Percentiles rank a stretch among this genome's conserved stretches.
Evolutionary conservation across 345 rosid species (phyloP).

Genomic region (Hevea brasiliensis): DNA sequence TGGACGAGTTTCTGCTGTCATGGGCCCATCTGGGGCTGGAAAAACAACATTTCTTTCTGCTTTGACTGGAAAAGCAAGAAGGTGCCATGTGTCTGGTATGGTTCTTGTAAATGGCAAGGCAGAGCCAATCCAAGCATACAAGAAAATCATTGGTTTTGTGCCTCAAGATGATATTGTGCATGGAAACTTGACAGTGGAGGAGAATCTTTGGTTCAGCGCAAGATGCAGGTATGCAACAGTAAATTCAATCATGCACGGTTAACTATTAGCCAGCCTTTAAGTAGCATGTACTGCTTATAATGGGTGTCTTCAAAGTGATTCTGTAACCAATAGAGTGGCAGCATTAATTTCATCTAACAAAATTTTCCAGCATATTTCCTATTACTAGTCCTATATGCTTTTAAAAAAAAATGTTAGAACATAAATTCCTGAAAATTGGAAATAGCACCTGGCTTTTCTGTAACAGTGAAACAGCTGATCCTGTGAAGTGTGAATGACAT

Average conservation of each 20-base stretch:
- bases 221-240: slow-evolving; percentile 75
- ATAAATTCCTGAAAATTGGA: neutral
- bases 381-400: neutral
- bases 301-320: neutral
- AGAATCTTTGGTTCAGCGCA: slow-evolving; percentile 98
- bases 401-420: neutral
- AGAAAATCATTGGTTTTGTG: slow-evolving; percentile 88
- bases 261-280: neutral
- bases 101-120: slow-evolving; percentile 82
- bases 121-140: slow-evolving; percentile 81
- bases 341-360: neutral
- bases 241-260: slow-evolving; percentile 4
- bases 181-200: slow-evolving; percentile 95
- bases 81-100: slow-evolving; percentile 67
- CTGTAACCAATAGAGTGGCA: neutral
- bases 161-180: slow-evolving; percentile 99
- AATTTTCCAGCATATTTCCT: neutral
- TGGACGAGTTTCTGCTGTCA: slow-evolving; percentile 92
- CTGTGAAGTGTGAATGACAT: neutral
- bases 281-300: no score
- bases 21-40: slow-evolving; percentile 99
- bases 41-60: slow-evolving; percentile 96
- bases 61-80: slow-evolving; percentile 82
- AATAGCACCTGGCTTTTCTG: neutral
- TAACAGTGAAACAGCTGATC: neutral